Percentiles rank a stretch among this genome's conserved stretches.
phyloP scores from a whole-genome alignment of 306 rosid genomes.

The Medicago ruthenica region DNA sequence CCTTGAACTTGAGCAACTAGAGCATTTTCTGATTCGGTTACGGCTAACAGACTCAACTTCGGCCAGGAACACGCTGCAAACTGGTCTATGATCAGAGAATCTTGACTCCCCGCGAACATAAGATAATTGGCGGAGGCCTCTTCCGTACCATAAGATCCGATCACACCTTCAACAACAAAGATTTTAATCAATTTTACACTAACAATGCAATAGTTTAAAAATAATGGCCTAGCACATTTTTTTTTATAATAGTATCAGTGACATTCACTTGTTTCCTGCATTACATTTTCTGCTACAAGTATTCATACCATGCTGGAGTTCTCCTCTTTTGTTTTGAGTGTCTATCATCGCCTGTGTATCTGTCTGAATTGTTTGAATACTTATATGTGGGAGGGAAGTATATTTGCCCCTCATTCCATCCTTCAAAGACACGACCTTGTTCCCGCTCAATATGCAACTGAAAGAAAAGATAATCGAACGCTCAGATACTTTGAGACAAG shows the following conservation, averaged over 20 bases:
- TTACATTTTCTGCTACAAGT: background rate
- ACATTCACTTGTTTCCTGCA: background rate
- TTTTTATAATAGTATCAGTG: background rate
- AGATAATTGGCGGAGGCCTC: conserved; percentile 82
- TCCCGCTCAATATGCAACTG: conserved; percentile 88
- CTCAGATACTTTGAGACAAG: conserved; percentile 33
- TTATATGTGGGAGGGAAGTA: conserved; percentile 99
- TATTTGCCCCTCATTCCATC: conserved; percentile 94
- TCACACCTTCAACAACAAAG: conserved; percentile 81
- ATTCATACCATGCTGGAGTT: conserved; percentile 93
- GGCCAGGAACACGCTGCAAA: conserved; percentile 75
- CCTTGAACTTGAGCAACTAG: conserved; percentile 85
- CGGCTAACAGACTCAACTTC: conserved; percentile 83
- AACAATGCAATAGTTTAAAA: conserved; percentile 8
- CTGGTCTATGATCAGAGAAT: conserved; percentile 98
- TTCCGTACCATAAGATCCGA: conserved; percentile 90
- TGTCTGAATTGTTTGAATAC: conserved; percentile 92
- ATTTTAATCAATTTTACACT: conserved; percentile 31
- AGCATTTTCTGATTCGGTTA: conserved; percentile 73
- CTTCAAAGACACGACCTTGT: conserved; percentile 80
- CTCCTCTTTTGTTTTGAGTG: conserved; percentile 89
- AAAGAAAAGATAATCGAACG: conserved; percentile 39
- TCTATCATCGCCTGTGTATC: conserved; percentile 89
- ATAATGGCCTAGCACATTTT: background rate
- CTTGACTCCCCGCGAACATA: conserved; percentile 96